A percentile compares a stretch with the other conserved stretches of the same genome.
Evolutionary conservation across 2,329 filamentous ascomycete genomes (phyloP).

Genomic region (Paecilomyces sp.): DNA sequence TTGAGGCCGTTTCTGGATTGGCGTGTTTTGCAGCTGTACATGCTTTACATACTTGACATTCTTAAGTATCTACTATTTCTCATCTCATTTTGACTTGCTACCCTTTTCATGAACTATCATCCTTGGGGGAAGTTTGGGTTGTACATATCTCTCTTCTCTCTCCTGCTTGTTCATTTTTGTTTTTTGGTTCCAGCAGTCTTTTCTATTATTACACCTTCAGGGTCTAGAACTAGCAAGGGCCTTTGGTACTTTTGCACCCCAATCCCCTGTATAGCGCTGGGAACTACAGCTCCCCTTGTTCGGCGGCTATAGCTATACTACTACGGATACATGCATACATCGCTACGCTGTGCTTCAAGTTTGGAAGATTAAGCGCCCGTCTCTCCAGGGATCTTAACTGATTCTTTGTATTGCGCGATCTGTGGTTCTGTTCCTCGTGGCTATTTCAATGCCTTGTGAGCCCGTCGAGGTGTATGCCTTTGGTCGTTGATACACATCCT

Average conservation of each 20-base stretch:
- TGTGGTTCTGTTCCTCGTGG: background rate
- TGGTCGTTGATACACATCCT: background rate
- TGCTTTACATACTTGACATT: background rate
- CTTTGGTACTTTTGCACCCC: background rate
- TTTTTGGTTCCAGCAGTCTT: background rate
- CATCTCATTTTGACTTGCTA: background rate
- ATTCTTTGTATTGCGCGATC: background rate
- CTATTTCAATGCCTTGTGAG: no score
- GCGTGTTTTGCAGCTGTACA: background rate
- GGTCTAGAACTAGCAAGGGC: background rate
- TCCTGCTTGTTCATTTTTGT: background rate
- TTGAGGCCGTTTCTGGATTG: background rate
- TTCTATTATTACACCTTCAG: background rate
- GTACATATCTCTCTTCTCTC: background rate
- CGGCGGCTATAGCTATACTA: background rate
- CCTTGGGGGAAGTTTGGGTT: background rate
- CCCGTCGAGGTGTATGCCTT: background rate
- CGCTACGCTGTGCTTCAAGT: background rate
- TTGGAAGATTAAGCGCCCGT: background rate
- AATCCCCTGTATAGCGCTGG: background rate
- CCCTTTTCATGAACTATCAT: background rate
- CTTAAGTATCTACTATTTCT: background rate
- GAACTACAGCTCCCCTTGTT: background rate
- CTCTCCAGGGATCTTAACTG: background rate
- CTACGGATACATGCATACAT: background rate